Evolutionary conservation across 768 basidiomycete species (phyloP).

Genomic region (Podaxis mareebaensis): DNA sequence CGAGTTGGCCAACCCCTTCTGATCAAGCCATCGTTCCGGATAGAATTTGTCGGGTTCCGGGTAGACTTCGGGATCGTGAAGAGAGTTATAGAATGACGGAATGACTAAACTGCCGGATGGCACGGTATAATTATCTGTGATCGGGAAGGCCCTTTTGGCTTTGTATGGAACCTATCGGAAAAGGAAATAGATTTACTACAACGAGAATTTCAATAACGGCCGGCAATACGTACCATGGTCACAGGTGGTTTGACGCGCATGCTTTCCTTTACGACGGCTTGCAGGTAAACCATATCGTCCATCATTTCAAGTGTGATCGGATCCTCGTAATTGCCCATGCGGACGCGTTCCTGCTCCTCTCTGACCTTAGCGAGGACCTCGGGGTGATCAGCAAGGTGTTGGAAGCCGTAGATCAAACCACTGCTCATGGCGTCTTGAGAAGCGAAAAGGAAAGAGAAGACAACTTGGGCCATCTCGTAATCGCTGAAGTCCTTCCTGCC

Average conservation of each 20-base stretch:
- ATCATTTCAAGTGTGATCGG: slow-evolving; percentile 86
- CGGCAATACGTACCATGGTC: slow-evolving; percentile 70
- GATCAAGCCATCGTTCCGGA: slow-evolving; percentile 94
- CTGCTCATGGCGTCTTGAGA: slow-evolving; percentile 99
- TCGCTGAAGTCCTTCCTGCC: slow-evolving; percentile 87
- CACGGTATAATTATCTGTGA: slow-evolving; percentile 88
- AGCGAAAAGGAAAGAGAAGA: slow-evolving; percentile 96
- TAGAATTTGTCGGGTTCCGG: slow-evolving; percentile 79
- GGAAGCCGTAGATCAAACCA: slow-evolving; percentile 94
- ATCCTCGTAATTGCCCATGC: slow-evolving; percentile 72
- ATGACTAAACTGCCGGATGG: slow-evolving; percentile 93
- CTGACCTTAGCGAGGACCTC: slow-evolving; percentile 85
- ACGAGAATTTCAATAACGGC: slow-evolving; percentile 8
- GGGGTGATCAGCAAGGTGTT: slow-evolving; percentile 92
- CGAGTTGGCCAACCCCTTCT: slow-evolving; percentile 69
- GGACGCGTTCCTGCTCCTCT: slow-evolving; percentile 85
- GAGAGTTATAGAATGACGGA: slow-evolving; percentile 88
- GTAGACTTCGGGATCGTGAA: slow-evolving; percentile 88
- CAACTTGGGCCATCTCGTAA: slow-evolving; percentile 94
- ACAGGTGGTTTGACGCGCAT: slow-evolving; percentile 92
- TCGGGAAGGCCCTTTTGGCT: slow-evolving; percentile 87
- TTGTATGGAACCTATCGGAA: slow-evolving; percentile 84
- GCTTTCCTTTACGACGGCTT: slow-evolving; percentile 92
- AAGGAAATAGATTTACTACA: slow-evolving; percentile 19
- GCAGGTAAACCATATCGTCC: slow-evolving; percentile 91